Conservation (phyloP, 768 basidiomycete genomes). For the Obba rivulosa region DNA sequence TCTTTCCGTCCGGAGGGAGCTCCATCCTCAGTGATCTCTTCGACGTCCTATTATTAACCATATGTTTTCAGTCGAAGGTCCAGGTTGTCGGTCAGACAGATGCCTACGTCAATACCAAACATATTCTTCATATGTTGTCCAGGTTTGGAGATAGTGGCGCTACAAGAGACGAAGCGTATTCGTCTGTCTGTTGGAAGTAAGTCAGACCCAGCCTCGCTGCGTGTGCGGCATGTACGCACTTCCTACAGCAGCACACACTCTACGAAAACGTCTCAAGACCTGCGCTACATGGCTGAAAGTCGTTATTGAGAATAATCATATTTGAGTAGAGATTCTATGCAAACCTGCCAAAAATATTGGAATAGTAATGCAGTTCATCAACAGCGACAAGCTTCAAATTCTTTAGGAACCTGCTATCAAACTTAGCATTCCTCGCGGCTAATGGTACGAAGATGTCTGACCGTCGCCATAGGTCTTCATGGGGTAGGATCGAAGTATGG, state of each 20-base stretch:
- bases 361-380: conserved; percentile 87
- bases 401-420: conserved; percentile 56
- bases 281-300: conserved; percentile 70
- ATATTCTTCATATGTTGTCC: conserved; percentile 69
- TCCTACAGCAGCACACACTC: conserved; percentile 72
- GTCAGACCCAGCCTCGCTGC: not conserved
- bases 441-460: conserved; percentile 15
- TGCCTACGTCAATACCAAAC: conserved; percentile 52
- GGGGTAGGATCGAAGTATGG: conserved; percentile 78
- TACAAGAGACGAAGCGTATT: conserved; percentile 74
- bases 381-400: conserved; percentile 75
- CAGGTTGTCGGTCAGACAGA: not conserved
- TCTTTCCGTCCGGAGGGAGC: conserved; percentile 80
- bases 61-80: not conserved
- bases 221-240: conserved; percentile 41
- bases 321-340: not conserved
- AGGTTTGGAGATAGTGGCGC: conserved; percentile 81
- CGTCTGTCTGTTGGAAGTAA: not conserved
- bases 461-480: conserved; percentile 82
- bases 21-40: conserved; percentile 72
- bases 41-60: conserved; percentile 38
- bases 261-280: conserved; percentile 68
- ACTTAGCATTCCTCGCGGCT: not conserved
- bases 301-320: not conserved
- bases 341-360: conserved; percentile 74